phyloP scores from a whole-genome alignment of 176 grass and related monocot genomes.

The Triticum timopheevii region DNA sequence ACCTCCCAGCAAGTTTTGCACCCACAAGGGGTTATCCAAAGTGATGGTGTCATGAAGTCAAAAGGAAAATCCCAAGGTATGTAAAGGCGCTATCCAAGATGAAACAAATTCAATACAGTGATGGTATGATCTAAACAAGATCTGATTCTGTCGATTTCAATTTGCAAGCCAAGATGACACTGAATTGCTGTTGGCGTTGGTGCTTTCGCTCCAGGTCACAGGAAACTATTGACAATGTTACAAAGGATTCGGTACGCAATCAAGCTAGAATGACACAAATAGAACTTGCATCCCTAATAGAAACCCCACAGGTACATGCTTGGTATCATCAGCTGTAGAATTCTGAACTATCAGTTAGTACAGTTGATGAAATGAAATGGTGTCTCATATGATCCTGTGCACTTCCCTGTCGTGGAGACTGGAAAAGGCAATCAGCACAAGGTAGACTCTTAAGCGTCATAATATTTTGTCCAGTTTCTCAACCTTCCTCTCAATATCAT shows the following conservation, averaged over 20 bases:
- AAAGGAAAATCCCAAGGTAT: not conserved
- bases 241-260: not conserved
- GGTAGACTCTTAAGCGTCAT: not conserved
- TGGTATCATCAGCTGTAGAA: not conserved
- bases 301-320: not conserved
- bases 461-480: not conserved
- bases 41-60: not conserved
- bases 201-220: not conserved
- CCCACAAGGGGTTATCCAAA: not conserved
- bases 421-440: not conserved
- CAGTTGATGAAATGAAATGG: not conserved
- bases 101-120: not conserved
- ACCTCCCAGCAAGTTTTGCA: not conserved
- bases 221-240: not conserved
- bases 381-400: not conserved
- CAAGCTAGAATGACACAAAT: not conserved
- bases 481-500: too few species aligned
- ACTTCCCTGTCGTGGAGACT: not conserved
- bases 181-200: not conserved
- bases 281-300: not conserved
- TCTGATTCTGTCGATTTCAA: not conserved
- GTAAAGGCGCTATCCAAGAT: not conserved
- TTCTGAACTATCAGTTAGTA: not conserved
- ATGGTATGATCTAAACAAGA: not conserved
- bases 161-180: not conserved